phyloP scores from a whole-genome alignment of 2,329 filamentous ascomycete species.

The Endothia cerciana region DNA sequence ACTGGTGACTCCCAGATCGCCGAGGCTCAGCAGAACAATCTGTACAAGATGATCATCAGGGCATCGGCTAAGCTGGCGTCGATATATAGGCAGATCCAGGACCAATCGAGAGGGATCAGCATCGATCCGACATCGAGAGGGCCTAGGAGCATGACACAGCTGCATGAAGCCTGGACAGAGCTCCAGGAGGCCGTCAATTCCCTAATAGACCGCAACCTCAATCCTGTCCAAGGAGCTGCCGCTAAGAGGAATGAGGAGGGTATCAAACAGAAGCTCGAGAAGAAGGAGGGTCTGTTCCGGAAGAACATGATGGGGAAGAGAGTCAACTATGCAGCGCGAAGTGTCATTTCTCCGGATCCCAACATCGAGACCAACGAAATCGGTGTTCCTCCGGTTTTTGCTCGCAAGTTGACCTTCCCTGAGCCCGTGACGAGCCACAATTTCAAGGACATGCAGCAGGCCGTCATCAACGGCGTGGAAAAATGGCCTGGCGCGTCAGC shows the following conservation, averaged over 20 bases:
- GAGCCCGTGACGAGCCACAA: slow-evolving; percentile 98
- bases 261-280: slow-evolving; percentile 97
- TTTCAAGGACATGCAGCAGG: slow-evolving; percentile 92
- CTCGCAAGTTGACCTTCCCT: slow-evolving; percentile 92
- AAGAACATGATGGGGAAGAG: slow-evolving; percentile 99
- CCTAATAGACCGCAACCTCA: slow-evolving; percentile 88
- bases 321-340: slow-evolving; percentile 96
- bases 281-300: slow-evolving; percentile 96
- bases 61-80: slow-evolving; percentile 73
- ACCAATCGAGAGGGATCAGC: slow-evolving; percentile 33
- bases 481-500: slow-evolving; percentile 94
- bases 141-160: slow-evolving; percentile 47
- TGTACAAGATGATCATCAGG: slow-evolving; percentile 84
- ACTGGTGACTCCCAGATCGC: slow-evolving; percentile 81
- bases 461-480: slow-evolving; percentile 91
- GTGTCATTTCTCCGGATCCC: slow-evolving; percentile 96
- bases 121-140: slow-evolving; percentile 36
- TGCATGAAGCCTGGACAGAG: slow-evolving; percentile 80
- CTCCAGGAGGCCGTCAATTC: slow-evolving; percentile 91
- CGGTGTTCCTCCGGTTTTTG: slow-evolving; percentile 96
- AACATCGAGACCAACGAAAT: slow-evolving; percentile 99
- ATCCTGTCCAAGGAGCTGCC: slow-evolving; percentile 77
- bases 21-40: slow-evolving; percentile 84
- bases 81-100: slow-evolving; percentile 50
- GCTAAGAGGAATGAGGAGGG: slow-evolving; percentile 84